Conservation (phyloP, 139 green algal genomes). For the Picochlorum sp. region DNA sequence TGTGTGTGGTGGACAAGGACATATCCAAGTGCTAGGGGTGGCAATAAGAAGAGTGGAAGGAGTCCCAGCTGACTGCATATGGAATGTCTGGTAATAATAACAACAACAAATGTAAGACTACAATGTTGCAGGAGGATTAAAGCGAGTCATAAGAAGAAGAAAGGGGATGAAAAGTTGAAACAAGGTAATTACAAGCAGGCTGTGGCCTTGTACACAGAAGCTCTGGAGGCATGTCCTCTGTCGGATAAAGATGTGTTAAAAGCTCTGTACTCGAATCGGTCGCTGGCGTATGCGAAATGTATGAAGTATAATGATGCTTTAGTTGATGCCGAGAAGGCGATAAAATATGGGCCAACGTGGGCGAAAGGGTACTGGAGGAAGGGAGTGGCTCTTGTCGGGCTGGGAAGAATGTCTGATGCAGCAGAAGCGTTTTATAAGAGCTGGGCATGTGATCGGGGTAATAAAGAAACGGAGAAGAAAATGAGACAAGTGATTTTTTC, state of each 20-base stretch:
- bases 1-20: no score
- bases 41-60: no score
- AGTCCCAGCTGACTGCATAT: not conserved
- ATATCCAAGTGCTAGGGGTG: no score
- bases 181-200: constrained; percentile 5
- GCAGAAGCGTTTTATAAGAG: constrained; percentile 14
- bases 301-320: constrained; percentile 20
- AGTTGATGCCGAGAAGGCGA: constrained; percentile 17
- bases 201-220: constrained; percentile 8
- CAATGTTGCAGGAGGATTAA: constrained; percentile 21
- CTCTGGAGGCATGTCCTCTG: constrained; percentile 1
- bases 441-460: constrained; percentile 3
- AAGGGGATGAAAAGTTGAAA: constrained; percentile 17
- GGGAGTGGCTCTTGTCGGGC: constrained; percentile 19
- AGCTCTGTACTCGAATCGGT: constrained; percentile 25
- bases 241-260: not conserved
- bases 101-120: not conserved
- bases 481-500: constrained; percentile 22
- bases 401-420: constrained; percentile 16
- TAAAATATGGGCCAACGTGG: constrained; percentile 11
- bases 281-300: constrained; percentile 18
- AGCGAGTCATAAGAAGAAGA: constrained; percentile 20
- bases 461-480: constrained; percentile 10
- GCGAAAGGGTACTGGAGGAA: constrained; percentile 29
- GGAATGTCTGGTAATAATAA: no score